These are phyloP conservation scores for Thielaviopsis euricoi DNA, from an alignment of 2,329 filamentous ascomycete species.

Conservation along the genomic window DNA sequence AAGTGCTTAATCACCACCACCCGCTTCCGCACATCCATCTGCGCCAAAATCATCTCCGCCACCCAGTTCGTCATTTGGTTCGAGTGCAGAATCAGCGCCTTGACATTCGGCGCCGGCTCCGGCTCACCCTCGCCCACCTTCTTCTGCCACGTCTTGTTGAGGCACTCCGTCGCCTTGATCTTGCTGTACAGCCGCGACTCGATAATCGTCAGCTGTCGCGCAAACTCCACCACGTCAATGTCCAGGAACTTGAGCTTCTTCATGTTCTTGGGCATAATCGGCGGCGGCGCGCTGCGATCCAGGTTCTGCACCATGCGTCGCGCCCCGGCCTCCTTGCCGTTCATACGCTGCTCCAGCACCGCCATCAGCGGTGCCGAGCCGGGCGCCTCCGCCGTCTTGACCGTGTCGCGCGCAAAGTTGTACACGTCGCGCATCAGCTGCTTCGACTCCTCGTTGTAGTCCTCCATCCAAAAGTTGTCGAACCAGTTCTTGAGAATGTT, in stretches of 20 bases:
- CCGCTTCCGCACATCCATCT: constrained; percentile 86
- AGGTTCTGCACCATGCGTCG: constrained; percentile 78
- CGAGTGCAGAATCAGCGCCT: constrained; percentile 89
- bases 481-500: constrained; percentile 99
- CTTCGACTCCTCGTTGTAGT: constrained; percentile 65
- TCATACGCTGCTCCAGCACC: constrained; percentile 74
- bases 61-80: constrained; percentile 99
- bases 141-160: constrained; percentile 99
- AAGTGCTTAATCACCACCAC: constrained; percentile 98
- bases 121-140: constrained; percentile 68
- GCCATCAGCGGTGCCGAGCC: constrained; percentile 72
- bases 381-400: constrained; percentile 85
- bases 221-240: constrained; percentile 90
- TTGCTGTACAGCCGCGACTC: constrained; percentile 90
- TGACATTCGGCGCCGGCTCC: constrained; percentile 84
- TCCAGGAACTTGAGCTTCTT: constrained; percentile 98
- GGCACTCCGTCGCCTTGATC: constrained; percentile 86
- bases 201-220: constrained; percentile 92
- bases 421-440: constrained; percentile 78
- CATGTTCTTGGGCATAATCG: constrained; percentile 97
- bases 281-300: constrained; percentile 63
- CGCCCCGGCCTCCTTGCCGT: constrained; percentile 71
- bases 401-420: constrained; percentile 77
- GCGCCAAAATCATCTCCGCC: constrained; percentile 93
- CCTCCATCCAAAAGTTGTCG: constrained; percentile 98